phyloP scores from a whole-genome alignment of 495 filamentous ascomycete species.

The Parachaetomium inaequale region DNA sequence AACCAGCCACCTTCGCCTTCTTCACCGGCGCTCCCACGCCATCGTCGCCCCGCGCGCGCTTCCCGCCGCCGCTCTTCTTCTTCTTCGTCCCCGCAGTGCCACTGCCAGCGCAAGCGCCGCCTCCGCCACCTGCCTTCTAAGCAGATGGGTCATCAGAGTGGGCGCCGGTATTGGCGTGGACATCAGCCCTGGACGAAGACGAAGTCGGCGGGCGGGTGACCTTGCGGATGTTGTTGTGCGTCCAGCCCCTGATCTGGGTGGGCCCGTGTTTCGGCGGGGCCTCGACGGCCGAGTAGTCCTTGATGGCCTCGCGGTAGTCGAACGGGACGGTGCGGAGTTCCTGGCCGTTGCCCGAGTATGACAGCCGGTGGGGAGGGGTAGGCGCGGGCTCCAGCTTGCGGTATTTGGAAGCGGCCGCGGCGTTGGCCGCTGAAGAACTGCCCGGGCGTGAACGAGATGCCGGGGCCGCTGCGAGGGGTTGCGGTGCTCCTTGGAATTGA shows the following conservation, averaged over 20 bases:
- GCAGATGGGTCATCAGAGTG: conserved; percentile 8
- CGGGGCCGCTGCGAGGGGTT: conserved; percentile 4
- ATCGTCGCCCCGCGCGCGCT: background rate
- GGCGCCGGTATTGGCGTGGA: background rate
- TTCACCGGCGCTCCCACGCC: background rate
- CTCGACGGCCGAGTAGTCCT: conserved; percentile 44
- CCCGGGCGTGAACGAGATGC: conserved; percentile 24
- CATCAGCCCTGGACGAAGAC: conserved; percentile 16
- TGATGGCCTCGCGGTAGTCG: conserved; percentile 46
- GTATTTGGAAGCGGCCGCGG: conserved; percentile 35
- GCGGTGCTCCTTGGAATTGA: background rate
- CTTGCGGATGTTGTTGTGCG: conserved; percentile 43
- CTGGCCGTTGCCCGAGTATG: conserved; percentile 37
- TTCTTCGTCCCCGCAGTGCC: background rate
- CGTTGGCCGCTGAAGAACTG: conserved; percentile 30
- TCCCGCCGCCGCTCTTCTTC: background rate
- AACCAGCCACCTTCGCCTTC: background rate
- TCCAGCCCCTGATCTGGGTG: conserved; percentile 49
- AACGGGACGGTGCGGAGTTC: conserved; percentile 48
- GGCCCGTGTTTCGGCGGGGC: conserved; percentile 45
- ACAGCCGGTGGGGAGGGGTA: conserved; percentile 41
- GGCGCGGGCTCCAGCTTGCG: conserved; percentile 49
- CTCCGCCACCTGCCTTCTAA: conserved; percentile 11
- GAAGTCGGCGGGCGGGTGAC: background rate
- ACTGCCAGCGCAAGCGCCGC: background rate